Percentiles rank a stretch among this genome's conserved stretches.
phyloP scores from a whole-genome alignment of 768 basidiomycete genomes.

The Lentinula edodes region DNA sequence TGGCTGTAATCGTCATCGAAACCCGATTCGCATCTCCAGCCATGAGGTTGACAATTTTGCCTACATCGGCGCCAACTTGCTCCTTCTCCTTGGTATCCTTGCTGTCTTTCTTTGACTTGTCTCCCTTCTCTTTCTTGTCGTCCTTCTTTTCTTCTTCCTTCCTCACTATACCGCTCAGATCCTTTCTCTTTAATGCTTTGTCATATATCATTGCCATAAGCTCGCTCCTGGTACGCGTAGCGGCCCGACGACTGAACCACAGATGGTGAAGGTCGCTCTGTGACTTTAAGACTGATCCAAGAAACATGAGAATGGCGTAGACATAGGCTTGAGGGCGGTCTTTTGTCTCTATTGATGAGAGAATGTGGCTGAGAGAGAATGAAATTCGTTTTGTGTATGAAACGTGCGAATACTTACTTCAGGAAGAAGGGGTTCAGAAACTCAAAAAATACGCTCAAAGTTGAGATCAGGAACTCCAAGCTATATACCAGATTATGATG shows the following conservation, averaged over 20 bases:
- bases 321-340: constrained; percentile 62
- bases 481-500: constrained; percentile 19
- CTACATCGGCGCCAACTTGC: constrained; percentile 73
- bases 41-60: constrained; percentile 91
- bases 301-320: constrained; percentile 73
- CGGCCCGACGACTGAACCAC: constrained; percentile 76
- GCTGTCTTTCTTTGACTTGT: constrained; percentile 3
- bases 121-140: constrained; percentile 15
- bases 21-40: constrained; percentile 68
- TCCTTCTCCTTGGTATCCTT: constrained; percentile 33
- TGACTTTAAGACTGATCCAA: constrained; percentile 53
- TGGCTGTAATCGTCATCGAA: constrained; percentile 45
- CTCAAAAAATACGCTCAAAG: constrained; percentile 66
- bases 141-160: constrained; percentile 32
- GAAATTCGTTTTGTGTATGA: constrained; percentile 7
- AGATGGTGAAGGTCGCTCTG: constrained; percentile 56
- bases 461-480: constrained; percentile 63
- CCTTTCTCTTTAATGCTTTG: constrained; percentile 79
- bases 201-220: constrained; percentile 86
- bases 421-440: constrained; percentile 85
- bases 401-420: constrained; percentile 39
- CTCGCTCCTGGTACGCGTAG: constrained; percentile 67
- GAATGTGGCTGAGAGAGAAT: constrained; percentile 36
- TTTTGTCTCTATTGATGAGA: constrained; percentile 32
- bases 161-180: constrained; percentile 73